Conservation (phyloP, 106 monocot genomes). For the Agapanthus africanus region DNA sequence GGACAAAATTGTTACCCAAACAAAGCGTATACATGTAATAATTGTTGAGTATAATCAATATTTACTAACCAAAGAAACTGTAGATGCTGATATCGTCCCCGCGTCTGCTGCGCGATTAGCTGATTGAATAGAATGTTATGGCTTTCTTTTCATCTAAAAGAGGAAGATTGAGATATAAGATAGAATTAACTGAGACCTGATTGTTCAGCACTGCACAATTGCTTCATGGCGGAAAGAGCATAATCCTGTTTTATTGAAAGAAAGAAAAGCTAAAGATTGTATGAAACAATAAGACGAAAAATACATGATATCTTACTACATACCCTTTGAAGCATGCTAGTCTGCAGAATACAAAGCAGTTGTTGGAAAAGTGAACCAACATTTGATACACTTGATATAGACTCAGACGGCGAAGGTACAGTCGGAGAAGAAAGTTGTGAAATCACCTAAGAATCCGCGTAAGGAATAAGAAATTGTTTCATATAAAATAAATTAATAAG, state of each 20-base stretch:
- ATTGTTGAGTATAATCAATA: not conserved
- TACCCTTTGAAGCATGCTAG: conserved; percentile 7
- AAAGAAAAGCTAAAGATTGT: not conserved
- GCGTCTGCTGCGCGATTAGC: conserved; percentile 1
- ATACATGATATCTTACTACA: not conserved
- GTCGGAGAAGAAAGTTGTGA: conserved; percentile 12
- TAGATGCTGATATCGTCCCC: not conserved
- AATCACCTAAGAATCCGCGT: conserved; percentile 8
- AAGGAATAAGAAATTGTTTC: not conserved
- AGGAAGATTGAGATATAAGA: not conserved
- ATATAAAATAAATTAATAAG: not conserved
- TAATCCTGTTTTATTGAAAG: conserved; percentile 1
- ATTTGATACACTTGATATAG: not conserved
- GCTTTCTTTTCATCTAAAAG: not conserved
- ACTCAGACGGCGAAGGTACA: not conserved
- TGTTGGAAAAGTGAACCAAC: conserved; percentile 5
- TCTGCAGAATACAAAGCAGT: conserved; percentile 4
- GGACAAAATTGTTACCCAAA: not conserved
- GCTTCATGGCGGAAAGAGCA: conserved; percentile 10
- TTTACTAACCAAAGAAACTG: not conserved
- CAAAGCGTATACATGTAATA: not conserved
- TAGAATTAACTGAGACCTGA: not conserved
- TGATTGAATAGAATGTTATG: conserved; percentile 1
- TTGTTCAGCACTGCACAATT: conserved; percentile 4
- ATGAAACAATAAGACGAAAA: not conserved